These are phyloP conservation scores for Mortierella sp. DNA, from an alignment of 371 early-diverging fungal genomes.

Conservation along the genomic window DNA sequence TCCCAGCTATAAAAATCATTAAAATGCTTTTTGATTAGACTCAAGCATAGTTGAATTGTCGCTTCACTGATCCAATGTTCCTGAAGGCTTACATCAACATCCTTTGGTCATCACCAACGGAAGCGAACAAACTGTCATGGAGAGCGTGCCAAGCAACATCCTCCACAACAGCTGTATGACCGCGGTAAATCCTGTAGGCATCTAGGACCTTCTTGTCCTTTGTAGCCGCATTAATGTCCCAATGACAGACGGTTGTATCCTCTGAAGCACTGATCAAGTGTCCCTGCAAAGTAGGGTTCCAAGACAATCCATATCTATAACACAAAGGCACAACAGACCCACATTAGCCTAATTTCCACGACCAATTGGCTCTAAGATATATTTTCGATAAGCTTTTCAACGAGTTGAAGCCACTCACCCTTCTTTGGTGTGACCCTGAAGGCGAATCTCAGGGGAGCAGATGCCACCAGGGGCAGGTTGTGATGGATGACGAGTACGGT, in stretches of 20 bases:
- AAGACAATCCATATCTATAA: slow-evolving; percentile 78
- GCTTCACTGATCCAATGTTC: background rate
- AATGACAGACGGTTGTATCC: slow-evolving; percentile 89
- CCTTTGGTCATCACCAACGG: slow-evolving; percentile 96
- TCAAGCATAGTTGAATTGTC: background rate
- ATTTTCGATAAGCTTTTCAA: background rate
- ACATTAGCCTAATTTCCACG: background rate
- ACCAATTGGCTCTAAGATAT: background rate
- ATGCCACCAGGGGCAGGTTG: slow-evolving; percentile 79
- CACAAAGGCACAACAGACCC: background rate
- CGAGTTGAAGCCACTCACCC: slow-evolving; percentile 71
- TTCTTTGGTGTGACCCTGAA: slow-evolving; percentile 94
- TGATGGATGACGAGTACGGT: slow-evolving; percentile 93
- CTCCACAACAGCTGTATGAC: slow-evolving; percentile 94
- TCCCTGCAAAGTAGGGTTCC: slow-evolving; percentile 76
- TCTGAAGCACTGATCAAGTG: slow-evolving; percentile 89
- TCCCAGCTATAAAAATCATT: slow-evolving; percentile 74
- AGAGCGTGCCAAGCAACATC: slow-evolving; percentile 95
- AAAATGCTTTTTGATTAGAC: slow-evolving; percentile 6
- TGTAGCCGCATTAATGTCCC: slow-evolving; percentile 82
- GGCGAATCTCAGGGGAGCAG: slow-evolving; percentile 87
- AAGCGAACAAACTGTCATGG: slow-evolving; percentile 88
- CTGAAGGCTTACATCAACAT: slow-evolving; percentile 84
- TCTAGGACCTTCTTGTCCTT: slow-evolving; percentile 80
- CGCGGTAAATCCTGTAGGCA: slow-evolving; percentile 80